Base-by-base conservation (phyloP, 2,329 filamentous ascomycete genomes). In the Colletotrichum eleusines region DNA sequence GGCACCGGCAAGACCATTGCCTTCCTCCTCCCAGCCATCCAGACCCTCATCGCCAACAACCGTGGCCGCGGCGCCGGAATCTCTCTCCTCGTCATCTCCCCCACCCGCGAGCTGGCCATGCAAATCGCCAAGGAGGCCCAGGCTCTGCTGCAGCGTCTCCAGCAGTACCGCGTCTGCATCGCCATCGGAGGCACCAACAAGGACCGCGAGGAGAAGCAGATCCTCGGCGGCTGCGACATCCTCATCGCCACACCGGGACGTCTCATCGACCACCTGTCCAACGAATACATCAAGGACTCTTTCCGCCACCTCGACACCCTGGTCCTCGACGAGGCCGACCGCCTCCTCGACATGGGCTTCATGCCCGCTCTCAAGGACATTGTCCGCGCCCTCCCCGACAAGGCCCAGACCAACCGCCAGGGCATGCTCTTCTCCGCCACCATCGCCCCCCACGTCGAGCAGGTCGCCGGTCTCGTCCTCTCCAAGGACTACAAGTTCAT, bases 351-450 rank as follows among this genome's bases (percentile, higher is more conserved):
- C 77, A 90, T 95, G 78, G 94, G 95, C 75, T 97, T 97, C 77
- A 90, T 93, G n/a, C 89, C 90, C 2, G 90, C 92, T 12, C 85
- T 97, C 3, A 89, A 92, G 78, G 92, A 93, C 75, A 95, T 97
- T 71, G 85, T 97, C 26, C 85, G 87, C 74, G 88, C 90, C 14
- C 84, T 97, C 5, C 93, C 93, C 0, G 80, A 87, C 71, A 89
- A 90, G 78, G 78, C 82, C 2, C 79, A 85, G 62, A 87, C 89
- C 35, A 84, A 90, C 68, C 81, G 88, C 62, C 90, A 91, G 74
- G 94, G 94, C 60, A 94, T 93, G 85, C 89, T 96, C 57, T 97
- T 96, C 85, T 94, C 91, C 4, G 94, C 94, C 12, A 97, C 94
- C 26, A 92, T 97, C 80, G 91, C 89, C 48, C 88, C 89, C 31